phyloP scores from a whole-genome alignment of 169 alveolate genomes.

The Perkinsus marinus region DNA sequence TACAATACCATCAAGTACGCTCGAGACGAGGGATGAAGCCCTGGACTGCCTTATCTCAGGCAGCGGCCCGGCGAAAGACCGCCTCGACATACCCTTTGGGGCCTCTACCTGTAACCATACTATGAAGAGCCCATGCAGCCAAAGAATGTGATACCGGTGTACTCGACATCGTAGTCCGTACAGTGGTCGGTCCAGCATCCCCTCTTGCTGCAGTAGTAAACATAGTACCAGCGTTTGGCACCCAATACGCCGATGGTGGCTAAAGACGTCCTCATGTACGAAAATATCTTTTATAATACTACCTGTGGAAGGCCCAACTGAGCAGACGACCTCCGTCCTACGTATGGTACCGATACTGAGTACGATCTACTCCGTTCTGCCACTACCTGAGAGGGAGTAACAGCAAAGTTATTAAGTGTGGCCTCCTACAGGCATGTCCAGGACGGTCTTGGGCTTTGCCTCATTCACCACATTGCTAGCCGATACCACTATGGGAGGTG shows the following conservation, averaged over 20 bases:
- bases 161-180: background rate
- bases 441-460: background rate
- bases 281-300: too few species aligned
- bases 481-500: too few species aligned
- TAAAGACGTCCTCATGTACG: background rate
- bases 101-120: too few species aligned
- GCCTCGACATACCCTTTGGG: too few species aligned
- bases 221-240: background rate
- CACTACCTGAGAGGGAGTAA: background rate
- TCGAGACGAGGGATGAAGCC: too few species aligned
- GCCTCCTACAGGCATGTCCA: too few species aligned
- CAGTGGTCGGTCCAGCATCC: background rate
- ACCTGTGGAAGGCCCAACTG: background rate
- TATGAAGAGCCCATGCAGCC: too few species aligned
- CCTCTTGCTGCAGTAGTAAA: background rate
- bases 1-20: too few species aligned
- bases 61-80: too few species aligned
- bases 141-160: background rate
- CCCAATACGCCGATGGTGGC: background rate
- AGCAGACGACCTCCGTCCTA: background rate
- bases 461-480: background rate
- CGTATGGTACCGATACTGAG: background rate
- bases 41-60: too few species aligned
- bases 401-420: too few species aligned
- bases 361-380: background rate